phyloP scores from a whole-genome alignment of 2,329 filamentous ascomycete species.

The Alternaria ethzedia region DNA sequence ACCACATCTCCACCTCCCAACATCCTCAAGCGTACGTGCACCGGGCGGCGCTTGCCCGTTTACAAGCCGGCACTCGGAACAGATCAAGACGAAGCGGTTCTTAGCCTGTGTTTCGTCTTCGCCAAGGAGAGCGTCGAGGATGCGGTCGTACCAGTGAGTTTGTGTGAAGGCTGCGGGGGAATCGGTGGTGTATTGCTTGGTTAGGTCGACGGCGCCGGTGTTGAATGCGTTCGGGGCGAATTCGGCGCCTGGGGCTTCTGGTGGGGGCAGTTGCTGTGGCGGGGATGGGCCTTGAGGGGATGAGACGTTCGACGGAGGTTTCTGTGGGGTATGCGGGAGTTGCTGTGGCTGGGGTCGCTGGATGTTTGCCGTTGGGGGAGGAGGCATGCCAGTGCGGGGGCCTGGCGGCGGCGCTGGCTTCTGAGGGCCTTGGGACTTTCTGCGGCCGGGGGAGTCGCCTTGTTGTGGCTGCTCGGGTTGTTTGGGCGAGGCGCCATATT shows the following conservation, averaged over 20 bases:
- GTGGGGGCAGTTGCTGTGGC: conserved; percentile 25
- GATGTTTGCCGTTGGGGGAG: conserved; percentile 71
- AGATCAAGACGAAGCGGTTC: conserved; percentile 89
- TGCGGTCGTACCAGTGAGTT: conserved; percentile 89
- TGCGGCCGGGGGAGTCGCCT: conserved; percentile 34
- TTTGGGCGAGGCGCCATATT: conserved; percentile 74
- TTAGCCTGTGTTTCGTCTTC: conserved; percentile 93
- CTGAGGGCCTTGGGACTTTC: conserved; percentile 39
- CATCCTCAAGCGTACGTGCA: conserved; percentile 73
- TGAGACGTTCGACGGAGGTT: conserved; percentile 16
- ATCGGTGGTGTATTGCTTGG: conserved; percentile 40
- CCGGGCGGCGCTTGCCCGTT: conserved; percentile 96
- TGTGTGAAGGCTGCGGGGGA: conserved; percentile 48
- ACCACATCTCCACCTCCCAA: conserved; percentile 89
- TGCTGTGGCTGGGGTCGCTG: conserved; percentile 43
- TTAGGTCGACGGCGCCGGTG: conserved; percentile 19
- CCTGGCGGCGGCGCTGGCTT: conserved; percentile 37
- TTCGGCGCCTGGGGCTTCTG: conserved; percentile 57
- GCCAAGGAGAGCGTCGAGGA: conserved; percentile 88
- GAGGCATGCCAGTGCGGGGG: conserved; percentile 61
- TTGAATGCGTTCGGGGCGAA: conserved; percentile 76
- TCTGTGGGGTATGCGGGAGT: conserved; percentile 41
- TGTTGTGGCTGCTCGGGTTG: conserved; percentile 47
- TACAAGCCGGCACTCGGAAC: conserved; percentile 79
- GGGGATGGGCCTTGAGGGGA: conserved; percentile 31